Evolutionary conservation across 768 basidiomycete genomes (phyloP).

Genomic region (Glaciozyma antarctica): DNA sequence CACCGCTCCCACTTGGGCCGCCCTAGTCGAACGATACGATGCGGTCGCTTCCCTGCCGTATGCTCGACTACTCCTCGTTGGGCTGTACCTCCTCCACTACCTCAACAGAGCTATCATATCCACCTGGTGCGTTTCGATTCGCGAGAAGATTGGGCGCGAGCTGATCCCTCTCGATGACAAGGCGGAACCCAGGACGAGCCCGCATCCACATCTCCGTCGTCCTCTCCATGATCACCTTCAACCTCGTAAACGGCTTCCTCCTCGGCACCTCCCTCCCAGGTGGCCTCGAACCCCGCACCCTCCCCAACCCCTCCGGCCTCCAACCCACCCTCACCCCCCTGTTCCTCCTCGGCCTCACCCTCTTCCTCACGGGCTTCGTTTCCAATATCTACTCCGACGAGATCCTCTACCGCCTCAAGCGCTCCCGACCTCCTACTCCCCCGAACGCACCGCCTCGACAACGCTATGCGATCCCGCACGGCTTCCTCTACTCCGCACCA

Average conservation of each 20-base stretch:
- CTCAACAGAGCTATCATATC: constrained; percentile 69
- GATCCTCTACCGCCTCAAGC: constrained; percentile 60
- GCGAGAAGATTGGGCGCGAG: no score
- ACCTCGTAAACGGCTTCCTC: constrained; percentile 58
- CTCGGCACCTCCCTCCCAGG: neutral
- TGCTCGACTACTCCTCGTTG: constrained; percentile 49
- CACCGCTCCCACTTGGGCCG: constrained; percentile 21
- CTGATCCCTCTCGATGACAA: no score
- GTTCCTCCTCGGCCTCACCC: constrained; percentile 30
- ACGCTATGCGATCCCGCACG: constrained; percentile 40
- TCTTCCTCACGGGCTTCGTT: constrained; percentile 63
- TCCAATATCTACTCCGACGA: constrained; percentile 88
- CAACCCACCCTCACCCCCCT: constrained; percentile 49
- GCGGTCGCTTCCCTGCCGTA: constrained; percentile 25
- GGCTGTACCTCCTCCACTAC: constrained; percentile 66
- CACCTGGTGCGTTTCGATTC: constrained; percentile 40
- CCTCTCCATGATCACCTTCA: constrained; percentile 53
- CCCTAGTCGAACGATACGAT: neutral
- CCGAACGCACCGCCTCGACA: constrained; percentile 32
- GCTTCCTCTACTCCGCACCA: constrained; percentile 67
- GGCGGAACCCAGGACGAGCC: constrained; percentile 67
- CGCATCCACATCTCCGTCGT: constrained; percentile 62
- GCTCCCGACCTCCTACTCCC: neutral
- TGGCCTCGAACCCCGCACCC: neutral
- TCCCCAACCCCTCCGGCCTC: constrained; percentile 29